Evolutionary conservation across 148 eudicot species (phyloP).

Genomic region (Persicaria tinctoria): DNA sequence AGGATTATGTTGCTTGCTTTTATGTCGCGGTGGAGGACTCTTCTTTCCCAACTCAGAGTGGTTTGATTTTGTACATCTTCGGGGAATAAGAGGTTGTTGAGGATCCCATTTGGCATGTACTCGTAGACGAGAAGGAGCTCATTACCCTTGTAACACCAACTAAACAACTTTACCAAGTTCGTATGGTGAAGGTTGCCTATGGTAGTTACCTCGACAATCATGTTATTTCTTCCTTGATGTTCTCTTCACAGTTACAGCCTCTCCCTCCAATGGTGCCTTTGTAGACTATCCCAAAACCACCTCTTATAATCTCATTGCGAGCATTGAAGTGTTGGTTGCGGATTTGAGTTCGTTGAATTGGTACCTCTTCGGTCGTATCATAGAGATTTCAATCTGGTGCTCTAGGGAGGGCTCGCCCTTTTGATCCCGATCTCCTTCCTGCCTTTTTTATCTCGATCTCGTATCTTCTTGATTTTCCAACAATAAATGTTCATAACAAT

Average conservation of each 20-base stretch:
- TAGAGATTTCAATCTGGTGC: constrained; percentile 8
- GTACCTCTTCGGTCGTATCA: constrained; percentile 27
- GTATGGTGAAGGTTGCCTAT: constrained; percentile 39
- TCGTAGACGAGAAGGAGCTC: constrained; percentile 39
- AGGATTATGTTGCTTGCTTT: constrained; percentile 43
- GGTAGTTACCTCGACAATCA: constrained; percentile 35
- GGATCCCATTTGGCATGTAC: constrained; percentile 35
- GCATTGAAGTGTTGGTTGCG: constrained; percentile 22
- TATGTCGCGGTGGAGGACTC: constrained; percentile 39
- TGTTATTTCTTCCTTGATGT: constrained; percentile 31
- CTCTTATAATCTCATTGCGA: constrained; percentile 27
- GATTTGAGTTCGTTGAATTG: constrained; percentile 24
- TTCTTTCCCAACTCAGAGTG: constrained; percentile 24
- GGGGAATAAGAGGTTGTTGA: constrained; percentile 23
- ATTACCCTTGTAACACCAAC: constrained; percentile 37
- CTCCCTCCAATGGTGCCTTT: constrained; percentile 20
- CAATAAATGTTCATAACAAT: constrained; percentile 7
- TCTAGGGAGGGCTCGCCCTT: constrained; percentile 23
- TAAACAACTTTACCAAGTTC: constrained; percentile 33
- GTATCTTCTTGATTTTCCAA: background rate
- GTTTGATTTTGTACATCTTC: background rate
- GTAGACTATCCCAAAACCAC: constrained; percentile 34
- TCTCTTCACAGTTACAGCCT: constrained; percentile 32
- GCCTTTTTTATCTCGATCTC: background rate
- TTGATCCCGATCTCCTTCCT: constrained; percentile 10